Evolutionary conservation across 2,329 filamentous ascomycete species (phyloP).

Genomic region (Curvularia eragrostidis): DNA sequence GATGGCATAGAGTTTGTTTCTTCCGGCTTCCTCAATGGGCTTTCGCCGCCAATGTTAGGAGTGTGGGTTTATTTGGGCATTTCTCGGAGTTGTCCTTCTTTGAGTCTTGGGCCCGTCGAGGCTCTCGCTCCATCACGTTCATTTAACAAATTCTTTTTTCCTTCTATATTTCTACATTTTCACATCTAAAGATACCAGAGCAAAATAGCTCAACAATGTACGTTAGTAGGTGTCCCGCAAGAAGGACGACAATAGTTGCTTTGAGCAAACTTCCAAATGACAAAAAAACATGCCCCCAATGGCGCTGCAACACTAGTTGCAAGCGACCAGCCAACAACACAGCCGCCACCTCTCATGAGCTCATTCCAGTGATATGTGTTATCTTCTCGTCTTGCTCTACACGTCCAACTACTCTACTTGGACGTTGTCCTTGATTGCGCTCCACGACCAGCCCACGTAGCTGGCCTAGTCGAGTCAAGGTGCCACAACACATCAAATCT

Average conservation of each 20-base stretch:
- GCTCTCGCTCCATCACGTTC: constrained; percentile 33
- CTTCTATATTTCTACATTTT: neutral
- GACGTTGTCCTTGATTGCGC: neutral
- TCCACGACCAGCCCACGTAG: constrained; percentile 15
- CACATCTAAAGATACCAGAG: constrained; percentile 49
- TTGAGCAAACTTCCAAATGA: constrained; percentile 21
- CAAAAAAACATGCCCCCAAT: constrained; percentile 23
- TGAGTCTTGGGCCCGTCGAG: constrained; percentile 19
- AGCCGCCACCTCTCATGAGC: constrained; percentile 2
- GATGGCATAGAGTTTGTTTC: constrained; percentile 38
- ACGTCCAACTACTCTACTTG: neutral
- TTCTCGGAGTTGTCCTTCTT: constrained; percentile 29
- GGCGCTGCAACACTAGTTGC: constrained; percentile 21
- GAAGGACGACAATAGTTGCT: constrained; percentile 26
- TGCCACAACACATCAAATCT: constrained; percentile 28
- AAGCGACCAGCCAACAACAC: constrained; percentile 10
- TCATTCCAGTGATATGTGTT: constrained; percentile 1
- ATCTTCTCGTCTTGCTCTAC: neutral
- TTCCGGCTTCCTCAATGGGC: constrained; percentile 23
- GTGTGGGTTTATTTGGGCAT: constrained; percentile 25
- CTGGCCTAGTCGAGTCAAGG: constrained; percentile 23
- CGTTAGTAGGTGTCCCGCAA: constrained; percentile 37
- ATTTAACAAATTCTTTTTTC: constrained; percentile 22
- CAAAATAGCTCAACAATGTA: constrained; percentile 43
- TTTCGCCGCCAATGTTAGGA: constrained; percentile 20